phyloP scores from a whole-genome alignment of 1,139 yeast species.

The Hemisphaericaspora xylanilytica region DNA sequence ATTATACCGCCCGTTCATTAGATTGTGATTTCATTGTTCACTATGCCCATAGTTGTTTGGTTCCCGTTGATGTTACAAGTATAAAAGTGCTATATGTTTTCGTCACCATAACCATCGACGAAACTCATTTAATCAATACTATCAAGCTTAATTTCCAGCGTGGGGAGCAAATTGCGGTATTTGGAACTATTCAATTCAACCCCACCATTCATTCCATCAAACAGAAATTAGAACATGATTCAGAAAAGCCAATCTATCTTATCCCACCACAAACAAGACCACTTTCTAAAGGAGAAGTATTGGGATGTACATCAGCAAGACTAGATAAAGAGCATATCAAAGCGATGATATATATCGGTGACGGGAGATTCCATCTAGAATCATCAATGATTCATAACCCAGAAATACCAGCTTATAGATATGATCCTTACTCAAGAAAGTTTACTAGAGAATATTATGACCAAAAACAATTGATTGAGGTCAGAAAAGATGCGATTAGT shows the following conservation, averaged over 20 bases:
- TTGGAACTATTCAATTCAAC: conserved; percentile 96
- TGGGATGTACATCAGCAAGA: conserved; percentile 93
- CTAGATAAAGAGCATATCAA: conserved; percentile 59
- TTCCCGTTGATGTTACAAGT: conserved; percentile 87
- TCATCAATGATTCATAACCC: conserved; percentile 98
- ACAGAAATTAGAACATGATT: conserved; percentile 51
- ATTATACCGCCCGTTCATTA: conserved; percentile 85
- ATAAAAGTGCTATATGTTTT: conserved; percentile 93
- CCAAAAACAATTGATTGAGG: conserved; percentile 72
- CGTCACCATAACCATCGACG: conserved; percentile 90
- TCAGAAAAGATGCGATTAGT: conserved; percentile 71
- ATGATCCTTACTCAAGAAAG: conserved; percentile 91
- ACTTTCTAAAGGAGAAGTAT: conserved; percentile 89
- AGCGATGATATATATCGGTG: conserved; percentile 91
- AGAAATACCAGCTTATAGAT: conserved; percentile 82
- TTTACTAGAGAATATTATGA: conserved; percentile 88
- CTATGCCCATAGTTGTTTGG: conserved; percentile 96
- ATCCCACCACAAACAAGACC: conserved; percentile 93
- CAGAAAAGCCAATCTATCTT: conserved; percentile 54
- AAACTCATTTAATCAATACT: conserved; percentile 75
- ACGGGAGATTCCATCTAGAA: conserved; percentile 94
- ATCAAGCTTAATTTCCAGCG: conserved; percentile 63
- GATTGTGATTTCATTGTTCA: conserved; percentile 95
- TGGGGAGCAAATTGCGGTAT: conserved; percentile 68
- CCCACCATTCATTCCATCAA: conserved; percentile 85